Base-by-base conservation (phyloP, 768 basidiomycete species). In the Paxillus involutus region DNA sequence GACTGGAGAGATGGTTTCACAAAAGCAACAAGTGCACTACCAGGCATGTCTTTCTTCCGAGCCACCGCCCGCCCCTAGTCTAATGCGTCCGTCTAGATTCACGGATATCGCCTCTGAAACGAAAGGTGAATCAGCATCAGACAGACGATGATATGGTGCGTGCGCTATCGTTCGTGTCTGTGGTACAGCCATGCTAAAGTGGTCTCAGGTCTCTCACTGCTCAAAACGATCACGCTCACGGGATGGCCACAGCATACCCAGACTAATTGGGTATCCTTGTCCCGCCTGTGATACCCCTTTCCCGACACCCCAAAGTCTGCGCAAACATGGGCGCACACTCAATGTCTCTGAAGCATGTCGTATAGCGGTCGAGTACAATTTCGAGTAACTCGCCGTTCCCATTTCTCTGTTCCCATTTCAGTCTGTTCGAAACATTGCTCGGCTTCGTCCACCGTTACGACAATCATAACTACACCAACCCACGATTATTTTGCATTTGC, bases 281-380 rank as follows among this genome's bases (percentile, higher is more conserved):
- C 81, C 89, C 26, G 89, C 88, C 9, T 91, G 88, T 64, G 88
- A 91, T 63, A 74, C 82, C 21, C 79, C 75, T 56, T 90, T 91
- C 65, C 68, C 78, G 45, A 80, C 83, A 10, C 77, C 68, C n/a
- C 77, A 83, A 50, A 72, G 77, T 60, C 78, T 91, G 12, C 78
- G 78, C 49, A 80, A 79, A 57, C 88, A 91, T 63, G 88, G 84
- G 19, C 72, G 63, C 39, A 72, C 77, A n/a, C 63, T 77, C 10
- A 67, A 73, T 29, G 72, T 76, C n/a, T 80, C 80, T 63, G 86
- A 88, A 63, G 89, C 88, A 7, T 91, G 89, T 63, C 80, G 78
- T 53, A 79, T 79, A 48, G 88, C 88, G 11, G 88, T 89, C 63
- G 82, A 85, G 58, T 91, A 91, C 68, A 81, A 82, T 21, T 82